A percentile compares a stretch with the other conserved stretches of the same genome.
These are phyloP conservation scores for Aristolochia fimbriata DNA, from an alignment of 164 flowering plant species.

Conservation along the genomic window DNA sequence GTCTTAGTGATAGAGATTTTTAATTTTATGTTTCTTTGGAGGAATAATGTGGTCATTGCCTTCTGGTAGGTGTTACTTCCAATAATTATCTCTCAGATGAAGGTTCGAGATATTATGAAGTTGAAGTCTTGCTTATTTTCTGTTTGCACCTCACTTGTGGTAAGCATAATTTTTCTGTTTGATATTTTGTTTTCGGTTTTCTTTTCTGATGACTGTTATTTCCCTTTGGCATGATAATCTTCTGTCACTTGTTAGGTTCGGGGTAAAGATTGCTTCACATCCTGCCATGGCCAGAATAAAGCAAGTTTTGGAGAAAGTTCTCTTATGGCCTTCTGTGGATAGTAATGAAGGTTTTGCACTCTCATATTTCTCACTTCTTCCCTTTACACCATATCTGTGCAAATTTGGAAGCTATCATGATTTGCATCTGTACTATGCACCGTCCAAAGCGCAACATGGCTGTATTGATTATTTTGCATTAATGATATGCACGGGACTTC, in stretches of 20 bases:
- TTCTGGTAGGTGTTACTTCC: slow-evolving; percentile 56
- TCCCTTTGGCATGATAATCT: not conserved
- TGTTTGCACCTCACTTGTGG: slow-evolving; percentile 74
- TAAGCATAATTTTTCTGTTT: slow-evolving; percentile 16
- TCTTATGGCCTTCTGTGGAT: slow-evolving; percentile 57
- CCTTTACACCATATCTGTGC: not conserved
- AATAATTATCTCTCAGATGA: slow-evolving; percentile 33
- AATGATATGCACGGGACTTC: slow-evolving; percentile 70
- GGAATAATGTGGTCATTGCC: not conserved
- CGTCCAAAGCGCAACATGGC: slow-evolving; percentile 82
- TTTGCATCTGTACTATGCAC: slow-evolving; percentile 20
- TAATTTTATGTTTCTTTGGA: too few relatives aligned
- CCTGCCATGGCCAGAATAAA: slow-evolving; percentile 37
- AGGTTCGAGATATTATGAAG: slow-evolving; percentile 32
- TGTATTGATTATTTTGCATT: slow-evolving; percentile 84
- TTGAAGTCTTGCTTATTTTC: slow-evolving; percentile 75
- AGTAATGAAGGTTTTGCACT: slow-evolving; percentile 46
- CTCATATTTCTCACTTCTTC: not conserved
- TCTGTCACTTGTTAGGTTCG: slow-evolving; percentile 26
- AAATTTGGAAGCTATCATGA: not conserved
- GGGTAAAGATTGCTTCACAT: slow-evolving; percentile 33
- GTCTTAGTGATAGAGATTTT: too few relatives aligned
- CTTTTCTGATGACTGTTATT: not conserved
- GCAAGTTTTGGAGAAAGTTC: slow-evolving; percentile 31
- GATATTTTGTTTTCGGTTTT: not conserved